Base-by-base conservation (phyloP, 1,139 yeast genomes). In the Blastobotrys aristatus region DNA sequence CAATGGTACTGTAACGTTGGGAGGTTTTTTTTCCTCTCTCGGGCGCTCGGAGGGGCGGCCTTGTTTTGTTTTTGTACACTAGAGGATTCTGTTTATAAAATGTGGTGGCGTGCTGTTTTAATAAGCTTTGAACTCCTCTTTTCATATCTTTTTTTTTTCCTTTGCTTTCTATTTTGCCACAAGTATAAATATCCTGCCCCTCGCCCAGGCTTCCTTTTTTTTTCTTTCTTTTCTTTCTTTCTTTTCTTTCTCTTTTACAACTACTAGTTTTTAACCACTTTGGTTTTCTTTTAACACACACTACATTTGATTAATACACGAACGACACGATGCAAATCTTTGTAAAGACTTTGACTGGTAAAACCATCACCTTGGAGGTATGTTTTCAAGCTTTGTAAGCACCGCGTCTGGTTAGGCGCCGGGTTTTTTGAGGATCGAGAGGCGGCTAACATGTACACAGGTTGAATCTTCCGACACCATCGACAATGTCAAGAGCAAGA, bases 401-500 rank as follows among this genome's bases (percentile, higher is more conserved):
- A 13, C 30, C 30, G 30, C 30, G 13, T 26, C 13, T 8, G 13
- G 30, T 26, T 8, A n/a, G n/a, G n/a, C n/a, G n/a, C n/a, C n/a
- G n/a, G n/a, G n/a, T n/a, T n/a, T n/a, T n/a, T n/a, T n/a, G n/a
- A n/a, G n/a, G n/a, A n/a, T n/a, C n/a, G n/a, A n/a, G n/a, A n/a
- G n/a, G n/a, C n/a, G 17, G 13, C 14, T 30, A 30, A 30, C 33
- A 30, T 26, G 8, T 26, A 13, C 30, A 5, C 13, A 30, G 17
- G 95, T 86, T 66, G 95, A 86, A 78, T 84, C 95, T 64, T 83
- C 92, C 62, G 95, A 86, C 81, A 85, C 95, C 68, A 85, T 86
- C 73, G 95, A 86, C 81, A 86, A 86, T 67, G 95, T 86, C 77
- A 86, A 86, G 79, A 77, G 90, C 68, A 86, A 86, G 82, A 86